Evolutionary conservation across 257 asterid genomes (phyloP).

Genomic region (Cordia subcordata): DNA sequence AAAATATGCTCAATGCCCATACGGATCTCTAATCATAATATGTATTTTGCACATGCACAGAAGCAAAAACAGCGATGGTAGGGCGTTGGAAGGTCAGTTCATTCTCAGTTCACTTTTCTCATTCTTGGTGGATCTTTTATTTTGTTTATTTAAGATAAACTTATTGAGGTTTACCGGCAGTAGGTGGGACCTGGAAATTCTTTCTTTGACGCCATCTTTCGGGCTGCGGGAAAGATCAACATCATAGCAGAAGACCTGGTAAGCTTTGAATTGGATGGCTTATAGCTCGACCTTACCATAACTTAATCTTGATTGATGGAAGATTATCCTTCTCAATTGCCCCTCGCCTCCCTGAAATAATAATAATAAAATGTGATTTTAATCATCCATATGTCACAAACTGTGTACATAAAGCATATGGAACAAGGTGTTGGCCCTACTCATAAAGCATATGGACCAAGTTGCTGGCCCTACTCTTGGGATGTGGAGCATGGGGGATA

Average conservation of each 20-base stretch:
- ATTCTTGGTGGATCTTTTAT: slow-evolving; percentile 14
- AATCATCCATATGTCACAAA: too few relatives aligned
- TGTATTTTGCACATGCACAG: slow-evolving; percentile 37
- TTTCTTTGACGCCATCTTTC: slow-evolving; percentile 70
- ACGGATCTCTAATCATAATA: slow-evolving; percentile 10
- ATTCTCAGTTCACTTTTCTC: slow-evolving; percentile 9
- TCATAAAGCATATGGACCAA: too few relatives aligned
- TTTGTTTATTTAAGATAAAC: slow-evolving; percentile 6
- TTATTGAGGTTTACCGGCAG: slow-evolving; percentile 34
- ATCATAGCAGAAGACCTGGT: slow-evolving; percentile 98
- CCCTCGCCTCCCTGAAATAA: too few relatives aligned
- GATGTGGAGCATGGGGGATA: too few relatives aligned
- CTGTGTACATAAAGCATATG: too few relatives aligned
- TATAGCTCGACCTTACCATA: too few relatives aligned
- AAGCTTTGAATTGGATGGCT: slow-evolving; percentile 18
- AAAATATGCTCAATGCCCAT: slow-evolving; percentile 12
- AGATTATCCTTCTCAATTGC: too few relatives aligned
- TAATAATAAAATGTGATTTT: too few relatives aligned
- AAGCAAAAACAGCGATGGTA: slow-evolving; percentile 74
- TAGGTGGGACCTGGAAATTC: slow-evolving; percentile 95
- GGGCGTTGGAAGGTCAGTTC: slow-evolving; percentile 91
- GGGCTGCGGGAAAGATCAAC: slow-evolving; percentile 77
- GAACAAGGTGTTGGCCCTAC: too few relatives aligned
- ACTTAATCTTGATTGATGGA: too few relatives aligned
- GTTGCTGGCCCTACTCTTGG: too few relatives aligned